Evolutionary conservation across 2,329 filamentous ascomycete species (phyloP).

Genomic region (Geosmithia putterillii): DNA sequence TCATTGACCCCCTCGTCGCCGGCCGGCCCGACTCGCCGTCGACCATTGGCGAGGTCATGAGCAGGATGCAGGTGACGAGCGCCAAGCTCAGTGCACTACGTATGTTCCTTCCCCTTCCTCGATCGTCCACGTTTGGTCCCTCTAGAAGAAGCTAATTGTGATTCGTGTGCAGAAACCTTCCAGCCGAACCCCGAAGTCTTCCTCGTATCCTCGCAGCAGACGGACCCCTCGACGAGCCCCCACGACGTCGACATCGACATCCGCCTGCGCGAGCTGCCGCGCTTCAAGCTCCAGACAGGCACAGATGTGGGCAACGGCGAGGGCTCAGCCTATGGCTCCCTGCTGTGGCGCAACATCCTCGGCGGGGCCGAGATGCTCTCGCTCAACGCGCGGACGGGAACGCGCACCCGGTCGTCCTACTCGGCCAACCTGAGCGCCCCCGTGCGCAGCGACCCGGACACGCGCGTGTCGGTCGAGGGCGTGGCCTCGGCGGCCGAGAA

Average conservation of each 20-base stretch:
- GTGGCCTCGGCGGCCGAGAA: constrained; percentile 79
- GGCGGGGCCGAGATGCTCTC: constrained; percentile 86
- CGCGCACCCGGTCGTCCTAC: constrained; percentile 83
- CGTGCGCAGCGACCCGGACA: constrained; percentile 71
- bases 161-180: constrained; percentile 77
- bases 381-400: constrained; percentile 78
- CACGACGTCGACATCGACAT: constrained; percentile 78
- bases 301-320: constrained; percentile 91
- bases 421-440: constrained; percentile 77
- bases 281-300: constrained; percentile 82
- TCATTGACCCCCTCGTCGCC: constrained; percentile 68
- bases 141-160: not conserved
- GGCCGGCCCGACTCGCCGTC: constrained; percentile 54
- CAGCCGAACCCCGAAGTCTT: constrained; percentile 72
- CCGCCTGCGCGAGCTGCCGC: constrained; percentile 69
- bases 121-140: too few relatives aligned
- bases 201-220: constrained; percentile 53
- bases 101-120: constrained; percentile 25
- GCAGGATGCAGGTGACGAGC: constrained; percentile 56
- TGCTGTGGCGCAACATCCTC: constrained; percentile 82
- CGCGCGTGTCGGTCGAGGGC: constrained; percentile 66
- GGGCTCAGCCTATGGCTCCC: constrained; percentile 82
- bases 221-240: constrained; percentile 55
- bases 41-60: constrained; percentile 68
- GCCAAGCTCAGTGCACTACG: constrained; percentile 71